Base-by-base conservation (phyloP, 768 basidiomycete genomes). In the Suillus decipiens region DNA sequence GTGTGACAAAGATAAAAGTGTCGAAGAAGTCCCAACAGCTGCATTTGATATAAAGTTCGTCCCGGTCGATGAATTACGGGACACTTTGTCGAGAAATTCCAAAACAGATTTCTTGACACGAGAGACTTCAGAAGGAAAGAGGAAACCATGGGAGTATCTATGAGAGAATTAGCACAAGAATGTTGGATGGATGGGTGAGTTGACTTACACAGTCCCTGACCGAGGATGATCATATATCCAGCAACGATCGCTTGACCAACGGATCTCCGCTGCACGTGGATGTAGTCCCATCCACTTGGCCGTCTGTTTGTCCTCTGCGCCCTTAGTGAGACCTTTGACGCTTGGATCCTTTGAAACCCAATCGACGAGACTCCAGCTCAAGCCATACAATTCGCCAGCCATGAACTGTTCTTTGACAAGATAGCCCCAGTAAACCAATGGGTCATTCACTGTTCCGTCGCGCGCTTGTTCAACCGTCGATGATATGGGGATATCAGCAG, bases 161-260 rank as follows among this genome's bases (percentile, higher is more conserved):
- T 12, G n/a, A 8, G 11, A 61, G 60, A 19, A 31, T 66, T 24
- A 63, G 57, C 55, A 61, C 7, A 48, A 60, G 61, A 54, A 67
- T 55, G 28, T 28, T 42, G 37, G 39, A 64, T 28, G 41, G 22
- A 42, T 34, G 22, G 33, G 45, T 61, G 41, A 39, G 41, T 53
- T 34, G 59, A 31, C 92, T 71, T 80, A 95, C 88, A 96, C 95
- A 22, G 96, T 97, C 55, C 92, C 90, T 17, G 92, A 88, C 56
- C 94, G 89, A 2, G 96, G 96, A 76, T 98, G 96, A 72, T 99
- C 96, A 76, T 99, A 98, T 67, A 99, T 93, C 93, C 94, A 96
- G 76, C 96, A 99, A 33, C 89, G 86, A 72, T 99, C 96, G 68
- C 91, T 89, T 37, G 84, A 82, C 96, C 96, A 99, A 50, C 93